Base-by-base conservation (phyloP, 441 rosid species). In the Pelargonium fulgidum region DNA sequence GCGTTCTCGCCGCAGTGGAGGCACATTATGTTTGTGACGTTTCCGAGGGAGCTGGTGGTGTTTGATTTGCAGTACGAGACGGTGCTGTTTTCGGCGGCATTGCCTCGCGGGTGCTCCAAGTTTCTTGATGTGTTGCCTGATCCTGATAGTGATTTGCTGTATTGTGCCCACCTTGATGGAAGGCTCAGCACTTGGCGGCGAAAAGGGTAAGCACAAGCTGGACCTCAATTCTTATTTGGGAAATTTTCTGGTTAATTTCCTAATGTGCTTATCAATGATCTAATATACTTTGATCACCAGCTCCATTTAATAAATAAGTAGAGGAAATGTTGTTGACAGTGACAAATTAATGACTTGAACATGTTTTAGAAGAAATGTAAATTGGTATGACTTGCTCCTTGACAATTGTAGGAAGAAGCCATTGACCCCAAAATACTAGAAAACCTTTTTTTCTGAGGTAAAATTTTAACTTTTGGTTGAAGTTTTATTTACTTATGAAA, bases 101-200 rank as follows among this genome's bases (percentile, higher is more conserved):
- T 94, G 82, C 97, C 97, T 11, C 88, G 99, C 64, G 96, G 97
- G 2, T 88, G 92, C 54, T 79, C 88, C 41, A 91, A 88, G 83
- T 91, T 91, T 76, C 77, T 94, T 19, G 96, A 91, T 78, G 93
- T 94, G 44, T 79, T 87, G 73, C 92, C 92, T 0, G 97, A 91
- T 86, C 97, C 96, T 0, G 82, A 85, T 75, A 81, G 82, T 64
- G 96, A 86, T 72, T 76, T 87, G 77, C 85, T 90, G 19, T 91
- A 87, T 63, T 91, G 99, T 71, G 90, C 88, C 72, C 99, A 94
- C 70, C 76, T 92, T 17, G 97, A 91, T 72, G 99, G 99, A 39
- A 87, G 74, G 82, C 85, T 94, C 84, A 94, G 96, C 83, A 85
- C 90, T 67, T 94, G 99, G 99, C 85, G 85, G 68, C 85, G 94